These are phyloP conservation scores for Podospora pseudocomata DNA, from an alignment of 495 filamentous ascomycete genomes.

Conservation along the genomic window DNA sequence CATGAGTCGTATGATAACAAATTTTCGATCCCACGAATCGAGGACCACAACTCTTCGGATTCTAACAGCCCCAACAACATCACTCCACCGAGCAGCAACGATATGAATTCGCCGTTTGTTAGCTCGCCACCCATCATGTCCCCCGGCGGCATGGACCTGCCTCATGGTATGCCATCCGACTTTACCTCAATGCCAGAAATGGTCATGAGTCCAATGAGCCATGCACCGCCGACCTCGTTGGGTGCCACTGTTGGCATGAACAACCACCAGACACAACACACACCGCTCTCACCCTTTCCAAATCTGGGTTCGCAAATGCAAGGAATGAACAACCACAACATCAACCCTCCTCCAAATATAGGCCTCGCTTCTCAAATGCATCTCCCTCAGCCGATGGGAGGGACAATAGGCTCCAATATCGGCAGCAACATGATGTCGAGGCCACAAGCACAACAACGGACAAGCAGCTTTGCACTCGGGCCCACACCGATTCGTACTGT, in stretches of 20 bases:
- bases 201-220: slow-evolving; percentile 46
- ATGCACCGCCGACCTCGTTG: slow-evolving; percentile 31
- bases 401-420: slow-evolving; percentile 28
- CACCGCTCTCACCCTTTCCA: slow-evolving; percentile 32
- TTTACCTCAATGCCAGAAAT: slow-evolving; percentile 46
- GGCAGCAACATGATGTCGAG: slow-evolving; percentile 37
- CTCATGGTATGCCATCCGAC: slow-evolving; percentile 31
- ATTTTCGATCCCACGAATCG: slow-evolving; percentile 37
- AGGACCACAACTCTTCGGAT: slow-evolving; percentile 39
- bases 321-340: slow-evolving; percentile 32
- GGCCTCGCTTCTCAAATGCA: slow-evolving; percentile 27
- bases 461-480: slow-evolving; percentile 41
- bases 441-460: slow-evolving; percentile 39
- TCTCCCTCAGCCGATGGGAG: slow-evolving; percentile 34
- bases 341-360: slow-evolving; percentile 31
- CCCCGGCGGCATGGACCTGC: slow-evolving; percentile 36
- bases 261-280: slow-evolving; percentile 36
- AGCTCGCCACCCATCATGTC: slow-evolving; percentile 47
- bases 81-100: slow-evolving; percentile 29
- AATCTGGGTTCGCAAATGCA: slow-evolving; percentile 35
- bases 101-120: slow-evolving; percentile 46
- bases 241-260: slow-evolving; percentile 32
- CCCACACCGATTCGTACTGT: slow-evolving; percentile 42
- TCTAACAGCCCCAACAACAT: slow-evolving; percentile 35
- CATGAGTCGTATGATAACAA: slow-evolving; percentile 36